A percentile compares a stretch with the other conserved stretches of the same genome.
These are phyloP conservation scores for Gamsiella multidivaricata DNA, from an alignment of 192 early-diverging fungal species.

Conservation along the genomic window DNA sequence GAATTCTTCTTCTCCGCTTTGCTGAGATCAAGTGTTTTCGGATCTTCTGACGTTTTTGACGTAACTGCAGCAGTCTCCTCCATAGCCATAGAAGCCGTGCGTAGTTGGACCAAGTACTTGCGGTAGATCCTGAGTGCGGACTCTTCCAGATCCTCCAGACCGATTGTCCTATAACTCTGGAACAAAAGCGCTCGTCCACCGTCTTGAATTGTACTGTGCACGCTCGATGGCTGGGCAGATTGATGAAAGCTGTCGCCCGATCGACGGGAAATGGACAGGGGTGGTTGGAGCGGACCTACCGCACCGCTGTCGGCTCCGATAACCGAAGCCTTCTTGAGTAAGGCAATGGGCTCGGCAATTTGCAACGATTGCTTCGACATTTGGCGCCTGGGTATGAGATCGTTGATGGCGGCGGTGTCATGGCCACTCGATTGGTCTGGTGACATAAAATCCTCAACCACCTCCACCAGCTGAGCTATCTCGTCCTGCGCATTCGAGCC, in stretches of 20 bases:
- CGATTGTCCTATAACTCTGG: conserved; percentile 38
- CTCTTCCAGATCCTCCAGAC: conserved; percentile 52
- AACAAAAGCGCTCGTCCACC: conserved; percentile 16
- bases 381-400: background rate
- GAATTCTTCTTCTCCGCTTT: conserved; percentile 8
- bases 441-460: background rate
- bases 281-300: conserved; percentile 20
- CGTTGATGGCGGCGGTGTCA: background rate
- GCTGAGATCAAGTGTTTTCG: background rate
- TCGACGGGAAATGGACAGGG: conserved; percentile 8
- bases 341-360: conserved; percentile 1
- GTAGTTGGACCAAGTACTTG: conserved; percentile 47
- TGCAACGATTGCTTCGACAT: conserved; percentile 5
- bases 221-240: conserved; percentile 17
- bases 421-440: background rate
- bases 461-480: conserved; percentile 4
- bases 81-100: conserved; percentile 40
- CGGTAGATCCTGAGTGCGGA: conserved; percentile 44
- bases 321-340: background rate
- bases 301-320: background rate
- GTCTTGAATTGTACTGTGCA: conserved; percentile 17
- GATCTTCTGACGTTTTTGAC: background rate
- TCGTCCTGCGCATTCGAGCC: background rate
- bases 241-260: conserved; percentile 40
- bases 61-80: conserved; percentile 20